Conservation (phyloP, 371 early-diverging fungal genomes). For the Mucor ambiguus region DNA sequence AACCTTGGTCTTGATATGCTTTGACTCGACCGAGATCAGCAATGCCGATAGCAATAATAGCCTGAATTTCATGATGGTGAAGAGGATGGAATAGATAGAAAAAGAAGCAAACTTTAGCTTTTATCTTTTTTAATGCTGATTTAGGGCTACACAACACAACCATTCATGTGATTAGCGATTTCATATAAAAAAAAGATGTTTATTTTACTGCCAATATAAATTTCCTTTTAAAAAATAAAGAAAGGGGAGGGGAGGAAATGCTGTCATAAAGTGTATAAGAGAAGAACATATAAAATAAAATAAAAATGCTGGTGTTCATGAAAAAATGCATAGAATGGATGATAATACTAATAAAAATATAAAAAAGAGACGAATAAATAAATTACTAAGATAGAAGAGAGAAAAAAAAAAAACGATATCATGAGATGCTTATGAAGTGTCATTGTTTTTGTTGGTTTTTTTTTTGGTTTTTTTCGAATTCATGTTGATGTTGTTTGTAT, state of each 20-base stretch:
- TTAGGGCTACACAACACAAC: neutral
- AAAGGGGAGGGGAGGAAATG: neutral
- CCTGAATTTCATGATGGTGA: neutral
- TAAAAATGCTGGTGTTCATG: conserved; percentile 4
- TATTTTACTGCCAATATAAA: conserved; percentile 15
- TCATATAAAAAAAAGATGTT: neutral
- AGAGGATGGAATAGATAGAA: neutral
- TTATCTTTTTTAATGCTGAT: neutral
- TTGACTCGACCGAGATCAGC: neutral
- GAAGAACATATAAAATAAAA: neutral
- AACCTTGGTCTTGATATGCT: conserved; percentile 29
- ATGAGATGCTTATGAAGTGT: conserved; percentile 6
- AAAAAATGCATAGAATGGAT: conserved; percentile 15
- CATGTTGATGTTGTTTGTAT: neutral
- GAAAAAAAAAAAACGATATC: conserved; percentile 8
- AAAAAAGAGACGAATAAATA: conserved; percentile 17
- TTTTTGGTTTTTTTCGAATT: neutral
- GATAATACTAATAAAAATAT: conserved; percentile 9
- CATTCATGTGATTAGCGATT: conserved; percentile 7
- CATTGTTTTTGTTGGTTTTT: conserved; percentile 9
- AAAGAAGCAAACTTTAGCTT: neutral
- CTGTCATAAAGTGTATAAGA: conserved; percentile 8
- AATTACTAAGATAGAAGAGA: conserved; percentile 4
- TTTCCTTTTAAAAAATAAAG: conserved; percentile 7
- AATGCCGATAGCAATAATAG: neutral